Evolutionary conservation across 768 basidiomycete genomes (phyloP).

Genomic region (Auriscalpium vulgare): DNA sequence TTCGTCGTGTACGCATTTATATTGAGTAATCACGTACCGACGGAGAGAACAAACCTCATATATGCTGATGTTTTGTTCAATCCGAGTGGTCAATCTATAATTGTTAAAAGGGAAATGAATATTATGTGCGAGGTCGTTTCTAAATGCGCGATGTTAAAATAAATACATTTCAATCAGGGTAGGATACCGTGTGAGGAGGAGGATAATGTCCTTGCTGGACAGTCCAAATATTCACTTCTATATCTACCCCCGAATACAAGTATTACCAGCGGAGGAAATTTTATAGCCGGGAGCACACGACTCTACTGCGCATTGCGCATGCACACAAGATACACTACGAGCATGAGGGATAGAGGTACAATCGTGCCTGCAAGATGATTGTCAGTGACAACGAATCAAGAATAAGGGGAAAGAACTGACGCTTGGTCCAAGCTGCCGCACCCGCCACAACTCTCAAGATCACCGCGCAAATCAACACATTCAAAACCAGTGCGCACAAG

Average conservation of each 20-base stretch:
- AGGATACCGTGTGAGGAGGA: no score
- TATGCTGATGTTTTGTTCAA: no score
- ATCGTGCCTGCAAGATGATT: slow-evolving; percentile 17
- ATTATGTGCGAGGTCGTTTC: no score
- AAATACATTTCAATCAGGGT: no score
- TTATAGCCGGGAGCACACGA: slow-evolving; percentile 22
- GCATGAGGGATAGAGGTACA: slow-evolving; percentile 20
- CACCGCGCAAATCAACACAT: slow-evolving; percentile 23
- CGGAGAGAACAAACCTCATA: no score
- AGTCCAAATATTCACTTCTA: neutral
- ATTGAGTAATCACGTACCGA: no score
- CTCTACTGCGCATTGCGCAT: slow-evolving; percentile 19
- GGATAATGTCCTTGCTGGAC: no score
- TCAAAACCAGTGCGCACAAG: slow-evolving; percentile 18
- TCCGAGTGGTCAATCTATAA: no score
- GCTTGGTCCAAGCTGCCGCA: slow-evolving; percentile 19
- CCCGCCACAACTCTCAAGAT: slow-evolving; percentile 24
- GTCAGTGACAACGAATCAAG: neutral
- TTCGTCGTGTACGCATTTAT: no score
- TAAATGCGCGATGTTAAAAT: no score
- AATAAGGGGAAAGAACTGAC: slow-evolving; percentile 10
- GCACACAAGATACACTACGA: slow-evolving; percentile 20
- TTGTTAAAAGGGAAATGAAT: no score
- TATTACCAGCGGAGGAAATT: slow-evolving; percentile 8
- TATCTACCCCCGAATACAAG: slow-evolving; percentile 8